Conservation (phyloP, 2,329 filamentous ascomycete genomes). For the Massarina eburnea region DNA sequence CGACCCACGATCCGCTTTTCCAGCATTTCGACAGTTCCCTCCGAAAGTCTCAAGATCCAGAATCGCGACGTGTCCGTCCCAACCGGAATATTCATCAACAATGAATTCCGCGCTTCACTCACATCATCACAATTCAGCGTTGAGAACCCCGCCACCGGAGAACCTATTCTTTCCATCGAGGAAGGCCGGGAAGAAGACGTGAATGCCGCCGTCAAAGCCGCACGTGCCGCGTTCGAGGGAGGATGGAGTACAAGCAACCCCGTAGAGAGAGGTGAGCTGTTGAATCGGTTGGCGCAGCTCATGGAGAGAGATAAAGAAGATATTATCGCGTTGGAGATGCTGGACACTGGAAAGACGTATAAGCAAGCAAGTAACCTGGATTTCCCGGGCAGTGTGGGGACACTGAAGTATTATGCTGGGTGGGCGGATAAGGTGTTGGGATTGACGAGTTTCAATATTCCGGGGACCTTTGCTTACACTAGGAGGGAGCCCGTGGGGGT, state of each 20-base stretch:
- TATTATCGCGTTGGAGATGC: constrained; percentile 48
- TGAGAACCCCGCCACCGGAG: constrained; percentile 22
- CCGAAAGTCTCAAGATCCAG: too few species aligned
- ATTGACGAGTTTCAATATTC: constrained; percentile 67
- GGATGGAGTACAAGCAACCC: constrained; percentile 22
- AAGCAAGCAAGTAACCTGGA: constrained; percentile 62
- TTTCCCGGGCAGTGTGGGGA: constrained; percentile 57
- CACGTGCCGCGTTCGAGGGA: constrained; percentile 26
- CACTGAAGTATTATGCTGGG: constrained; percentile 71
- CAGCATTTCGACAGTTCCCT: too few species aligned
- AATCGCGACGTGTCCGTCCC: too few species aligned
- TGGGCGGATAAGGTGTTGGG: constrained; percentile 77
- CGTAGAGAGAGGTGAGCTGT: constrained; percentile 15
- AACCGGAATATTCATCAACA: constrained; percentile 22
- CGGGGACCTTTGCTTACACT: constrained; percentile 72
- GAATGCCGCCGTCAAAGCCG: constrained; percentile 38
- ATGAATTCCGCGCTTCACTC: constrained; percentile 2
- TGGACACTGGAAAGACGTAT: constrained; percentile 71
- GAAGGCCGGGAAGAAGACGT: constrained; percentile 38
- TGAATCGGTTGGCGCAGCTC: constrained; percentile 29
- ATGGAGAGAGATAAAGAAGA: constrained; percentile 27
- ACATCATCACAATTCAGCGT: constrained; percentile 11
- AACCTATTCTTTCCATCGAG: constrained; percentile 33
- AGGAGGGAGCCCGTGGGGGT: constrained; percentile 63
- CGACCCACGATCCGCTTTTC: too few species aligned